Conservation (phyloP, 371 early-diverging fungal genomes). For the Coemansia sp. region DNA sequence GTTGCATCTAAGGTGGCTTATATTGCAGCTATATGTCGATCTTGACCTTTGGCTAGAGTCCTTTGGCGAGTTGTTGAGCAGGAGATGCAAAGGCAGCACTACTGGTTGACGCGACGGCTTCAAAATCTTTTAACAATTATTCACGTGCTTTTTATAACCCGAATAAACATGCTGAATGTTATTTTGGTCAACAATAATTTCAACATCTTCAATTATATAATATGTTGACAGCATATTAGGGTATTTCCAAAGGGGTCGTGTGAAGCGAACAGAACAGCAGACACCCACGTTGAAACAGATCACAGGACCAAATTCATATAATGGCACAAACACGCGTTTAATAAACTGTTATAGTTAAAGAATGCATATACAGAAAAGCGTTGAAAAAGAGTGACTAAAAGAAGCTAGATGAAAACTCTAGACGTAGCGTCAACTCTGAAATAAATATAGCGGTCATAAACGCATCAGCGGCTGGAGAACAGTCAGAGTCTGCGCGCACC, state of each 20-base stretch:
- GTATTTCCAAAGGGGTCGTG: too few species aligned
- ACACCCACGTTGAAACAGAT: not conserved
- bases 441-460: not conserved
- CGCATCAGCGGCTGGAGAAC: not conserved
- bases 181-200: too few species aligned
- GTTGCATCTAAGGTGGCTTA: not conserved
- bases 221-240: too few species aligned
- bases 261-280: not conserved
- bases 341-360: not conserved
- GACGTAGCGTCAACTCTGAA: not conserved
- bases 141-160: too few species aligned
- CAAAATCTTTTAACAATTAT: too few species aligned
- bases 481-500: not conserved
- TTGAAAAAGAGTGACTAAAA: not conserved
- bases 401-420: not conserved
- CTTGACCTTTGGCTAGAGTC: too few species aligned
- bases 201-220: too few species aligned
- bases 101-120: too few species aligned
- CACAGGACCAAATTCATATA: not conserved
- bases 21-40: not conserved
- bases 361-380: conserved; percentile 12
- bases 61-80: too few species aligned
- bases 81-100: too few species aligned
- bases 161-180: too few species aligned
- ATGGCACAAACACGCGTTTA: not conserved